These are phyloP conservation scores for Trichosporon sp. DNA, from an alignment of 1,284 basidiomycete species.

Conservation along the genomic window DNA sequence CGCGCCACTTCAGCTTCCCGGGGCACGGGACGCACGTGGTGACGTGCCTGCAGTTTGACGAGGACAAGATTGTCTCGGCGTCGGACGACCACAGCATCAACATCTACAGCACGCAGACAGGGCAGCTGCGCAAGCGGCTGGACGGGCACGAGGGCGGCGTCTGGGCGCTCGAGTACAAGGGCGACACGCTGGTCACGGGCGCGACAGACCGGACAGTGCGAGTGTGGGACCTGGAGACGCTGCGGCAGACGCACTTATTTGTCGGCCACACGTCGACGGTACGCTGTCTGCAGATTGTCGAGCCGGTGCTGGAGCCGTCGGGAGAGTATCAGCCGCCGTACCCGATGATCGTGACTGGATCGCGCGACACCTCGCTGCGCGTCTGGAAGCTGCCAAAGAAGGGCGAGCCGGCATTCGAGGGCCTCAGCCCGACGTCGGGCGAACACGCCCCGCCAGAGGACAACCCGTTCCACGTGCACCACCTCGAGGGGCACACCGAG, in stretches of 20 bases:
- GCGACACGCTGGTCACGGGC: constrained; percentile 80
- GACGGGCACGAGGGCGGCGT: constrained; percentile 91
- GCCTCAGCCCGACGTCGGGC: not conserved
- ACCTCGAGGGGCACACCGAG: constrained; percentile 79
- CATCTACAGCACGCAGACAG: constrained; percentile 76
- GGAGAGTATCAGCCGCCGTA: constrained; percentile 51
- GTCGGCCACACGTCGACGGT: constrained; percentile 91
- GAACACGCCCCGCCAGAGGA: constrained; percentile 53
- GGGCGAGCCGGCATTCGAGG: constrained; percentile 58
- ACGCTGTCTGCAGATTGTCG: constrained; percentile 48
- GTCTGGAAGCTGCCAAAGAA: constrained; percentile 83
- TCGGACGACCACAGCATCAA: constrained; percentile 70
- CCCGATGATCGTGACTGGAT: constrained; percentile 85
- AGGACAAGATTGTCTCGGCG: constrained; percentile 86
- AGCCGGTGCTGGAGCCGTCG: constrained; percentile 47
- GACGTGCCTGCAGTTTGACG: constrained; percentile 87
- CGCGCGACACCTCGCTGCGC: constrained; percentile 78
- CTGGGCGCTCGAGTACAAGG: constrained; percentile 74
- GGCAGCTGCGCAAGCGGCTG: constrained; percentile 65
- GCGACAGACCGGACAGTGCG: constrained; percentile 90
- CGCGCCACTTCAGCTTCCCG: constrained; percentile 66
- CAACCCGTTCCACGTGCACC: constrained; percentile 82
- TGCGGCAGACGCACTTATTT: constrained; percentile 80
- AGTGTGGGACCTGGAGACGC: constrained; percentile 79
- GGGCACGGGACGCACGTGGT: constrained; percentile 86